These are phyloP conservation scores for Annulohypoxylon nitens DNA, from an alignment of 495 filamentous ascomycete species.

Conservation along the genomic window DNA sequence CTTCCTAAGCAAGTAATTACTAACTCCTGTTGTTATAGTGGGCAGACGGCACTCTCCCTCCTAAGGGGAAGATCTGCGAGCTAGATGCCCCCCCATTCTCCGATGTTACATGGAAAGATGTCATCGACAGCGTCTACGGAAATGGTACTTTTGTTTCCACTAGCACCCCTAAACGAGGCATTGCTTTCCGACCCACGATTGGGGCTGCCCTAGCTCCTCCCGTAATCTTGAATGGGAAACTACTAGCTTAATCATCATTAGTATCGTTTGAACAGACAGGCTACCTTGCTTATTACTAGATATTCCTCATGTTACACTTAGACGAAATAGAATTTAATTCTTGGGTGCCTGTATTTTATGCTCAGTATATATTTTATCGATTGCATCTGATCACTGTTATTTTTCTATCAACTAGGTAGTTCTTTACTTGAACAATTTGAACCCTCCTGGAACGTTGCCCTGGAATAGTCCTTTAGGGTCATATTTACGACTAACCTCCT, in stretches of 20 bases:
- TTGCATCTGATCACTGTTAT: no score
- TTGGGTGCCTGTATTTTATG: no score
- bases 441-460: not conserved
- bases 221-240: not conserved
- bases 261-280: not conserved
- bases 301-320: no score
- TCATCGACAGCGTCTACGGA: constrained; percentile 32
- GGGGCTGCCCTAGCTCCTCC: not conserved
- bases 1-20: no score
- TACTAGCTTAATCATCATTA: not conserved
- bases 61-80: constrained; percentile 58
- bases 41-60: constrained; percentile 61
- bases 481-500: not conserved
- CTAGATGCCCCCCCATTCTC: constrained; percentile 28
- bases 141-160: constrained; percentile 26
- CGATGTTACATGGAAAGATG: constrained; percentile 40
- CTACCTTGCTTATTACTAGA: no score
- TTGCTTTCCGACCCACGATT: not conserved
- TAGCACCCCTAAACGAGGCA: constrained; percentile 13
- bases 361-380: no score
- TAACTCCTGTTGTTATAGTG: no score
- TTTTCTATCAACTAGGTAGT: no score
- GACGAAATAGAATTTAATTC: no score
- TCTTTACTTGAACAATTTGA: not conserved
- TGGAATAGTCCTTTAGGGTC: not conserved